phyloP scores from a whole-genome alignment of 1,284 basidiomycete species.

The Bjerkandera adusta region DNA sequence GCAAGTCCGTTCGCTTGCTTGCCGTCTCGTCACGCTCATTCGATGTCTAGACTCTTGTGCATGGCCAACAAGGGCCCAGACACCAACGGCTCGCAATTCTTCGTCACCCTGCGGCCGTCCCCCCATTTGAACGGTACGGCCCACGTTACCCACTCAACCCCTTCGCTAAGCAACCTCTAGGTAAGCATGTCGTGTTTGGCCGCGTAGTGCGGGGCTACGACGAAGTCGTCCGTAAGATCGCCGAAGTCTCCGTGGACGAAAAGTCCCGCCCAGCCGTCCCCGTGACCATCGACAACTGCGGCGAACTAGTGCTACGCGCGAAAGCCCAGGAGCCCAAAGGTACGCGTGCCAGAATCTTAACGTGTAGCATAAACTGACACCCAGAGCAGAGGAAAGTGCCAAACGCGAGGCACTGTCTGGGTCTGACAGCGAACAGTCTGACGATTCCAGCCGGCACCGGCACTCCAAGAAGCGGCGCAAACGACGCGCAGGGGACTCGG shows the following conservation, averaged over 20 bases:
- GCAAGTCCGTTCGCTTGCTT: conserved; percentile 25
- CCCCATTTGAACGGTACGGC: conserved; percentile 63
- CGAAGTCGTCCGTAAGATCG: conserved; percentile 55
- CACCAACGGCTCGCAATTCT: conserved; percentile 84
- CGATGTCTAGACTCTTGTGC: conserved; percentile 54
- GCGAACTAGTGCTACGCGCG: conserved; percentile 77
- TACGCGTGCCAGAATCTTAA: conserved; percentile 17
- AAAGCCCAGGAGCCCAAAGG: conserved; percentile 30
- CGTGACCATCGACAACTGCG: conserved; percentile 78
- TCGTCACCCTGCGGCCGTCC: conserved; percentile 73
- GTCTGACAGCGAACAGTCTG: no score
- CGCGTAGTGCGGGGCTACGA: conserved; percentile 61
- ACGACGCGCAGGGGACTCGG: neutral
- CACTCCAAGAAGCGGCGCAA: neutral
- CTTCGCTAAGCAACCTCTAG: conserved; percentile 26
- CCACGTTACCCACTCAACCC: no score
- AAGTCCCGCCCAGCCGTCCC: conserved; percentile 70
- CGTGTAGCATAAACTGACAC: neutral
- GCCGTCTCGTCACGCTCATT: neutral
- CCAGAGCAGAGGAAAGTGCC: neutral
- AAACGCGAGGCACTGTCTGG: neutral
- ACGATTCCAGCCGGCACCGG: no score
- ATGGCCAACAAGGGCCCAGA: conserved; percentile 85
- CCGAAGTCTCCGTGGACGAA: conserved; percentile 58
- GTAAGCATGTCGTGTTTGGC: conserved; percentile 82